Percentiles rank a stretch among this genome's conserved stretches.
Evolutionary conservation across 306 rosid species (phyloP).

Genomic region (Cyamopsis tetragonoloba): DNA sequence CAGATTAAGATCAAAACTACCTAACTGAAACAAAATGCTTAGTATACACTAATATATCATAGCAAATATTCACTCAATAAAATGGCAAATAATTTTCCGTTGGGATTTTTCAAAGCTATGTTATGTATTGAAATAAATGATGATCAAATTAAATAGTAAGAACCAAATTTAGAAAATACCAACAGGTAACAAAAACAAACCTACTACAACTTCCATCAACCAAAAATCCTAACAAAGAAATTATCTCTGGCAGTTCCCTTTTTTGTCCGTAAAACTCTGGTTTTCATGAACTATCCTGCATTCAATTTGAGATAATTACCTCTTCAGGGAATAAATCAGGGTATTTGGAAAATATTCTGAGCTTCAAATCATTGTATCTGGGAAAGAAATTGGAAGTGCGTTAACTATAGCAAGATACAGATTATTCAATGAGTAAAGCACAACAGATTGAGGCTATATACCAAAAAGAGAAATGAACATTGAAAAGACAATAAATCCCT

Average conservation of each 20-base stretch:
- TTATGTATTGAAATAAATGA: background rate
- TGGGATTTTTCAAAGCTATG: background rate
- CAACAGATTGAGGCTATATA: background rate
- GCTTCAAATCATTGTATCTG: conserved; percentile 83
- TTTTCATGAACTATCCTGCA: background rate
- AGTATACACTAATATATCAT: background rate
- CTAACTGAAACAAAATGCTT: background rate
- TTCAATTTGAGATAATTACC: conserved; percentile 42
- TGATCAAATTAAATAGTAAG: background rate
- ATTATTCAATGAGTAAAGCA: conserved; percentile 16
- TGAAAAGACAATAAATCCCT: conserved; percentile 10
- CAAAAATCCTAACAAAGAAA: background rate
- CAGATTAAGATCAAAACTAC: conserved; percentile 7
- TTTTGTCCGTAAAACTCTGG: background rate
- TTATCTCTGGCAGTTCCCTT: background rate
- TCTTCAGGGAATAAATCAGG: conserved; percentile 88
- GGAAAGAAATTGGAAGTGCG: conserved; percentile 18
- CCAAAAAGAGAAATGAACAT: conserved; percentile 12
- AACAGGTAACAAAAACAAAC: background rate
- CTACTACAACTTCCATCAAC: background rate
- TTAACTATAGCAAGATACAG: background rate
- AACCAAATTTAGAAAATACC: conserved; percentile 1
- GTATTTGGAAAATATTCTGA: conserved; percentile 85
- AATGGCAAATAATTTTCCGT: background rate
- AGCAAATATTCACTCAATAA: background rate